phyloP scores from a whole-genome alignment of 2,329 filamentous ascomycete species.

The Mollisia scopiformis region DNA sequence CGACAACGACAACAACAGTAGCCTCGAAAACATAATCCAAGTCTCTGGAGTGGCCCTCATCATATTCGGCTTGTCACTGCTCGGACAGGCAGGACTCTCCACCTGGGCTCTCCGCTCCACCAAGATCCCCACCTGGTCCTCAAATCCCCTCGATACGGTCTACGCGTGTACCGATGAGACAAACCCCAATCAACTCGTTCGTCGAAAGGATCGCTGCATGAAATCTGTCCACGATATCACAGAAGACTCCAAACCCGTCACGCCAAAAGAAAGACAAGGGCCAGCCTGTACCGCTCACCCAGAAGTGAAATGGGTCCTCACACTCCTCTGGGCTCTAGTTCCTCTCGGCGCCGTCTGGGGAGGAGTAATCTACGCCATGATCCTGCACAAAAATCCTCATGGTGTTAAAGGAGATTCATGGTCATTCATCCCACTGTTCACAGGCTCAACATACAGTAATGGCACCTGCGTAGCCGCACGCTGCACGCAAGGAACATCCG shows the following conservation, averaged over 20 bases:
- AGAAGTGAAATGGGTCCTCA: slow-evolving; percentile 28
- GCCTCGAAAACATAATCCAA: slow-evolving; percentile 20
- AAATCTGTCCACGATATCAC: slow-evolving; percentile 32
- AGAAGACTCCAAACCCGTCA: slow-evolving; percentile 17
- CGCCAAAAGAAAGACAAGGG: slow-evolving; percentile 27
- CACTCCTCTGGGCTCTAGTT: slow-evolving; percentile 26
- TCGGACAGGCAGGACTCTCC: slow-evolving; percentile 33
- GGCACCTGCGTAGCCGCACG: slow-evolving; percentile 11
- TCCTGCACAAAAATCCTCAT: slow-evolving; percentile 19
- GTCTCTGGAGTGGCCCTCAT: slow-evolving; percentile 31
- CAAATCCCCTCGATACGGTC: slow-evolving; percentile 37
- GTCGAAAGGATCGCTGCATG: slow-evolving; percentile 26
- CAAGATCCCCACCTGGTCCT: slow-evolving; percentile 35
- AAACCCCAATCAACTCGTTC: slow-evolving; percentile 18
- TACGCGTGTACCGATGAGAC: slow-evolving; percentile 25
- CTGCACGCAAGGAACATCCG: slow-evolving; percentile 34
- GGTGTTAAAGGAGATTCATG: slow-evolving; percentile 33
- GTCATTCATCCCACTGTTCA: slow-evolving; percentile 32
- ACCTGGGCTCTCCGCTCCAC: slow-evolving; percentile 33
- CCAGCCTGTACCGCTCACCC: slow-evolving; percentile 29
- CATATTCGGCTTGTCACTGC: slow-evolving; percentile 32
- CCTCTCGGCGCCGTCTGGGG: slow-evolving; percentile 21
- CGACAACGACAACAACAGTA: background rate
- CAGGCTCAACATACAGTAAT: slow-evolving; percentile 12
- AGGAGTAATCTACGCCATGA: slow-evolving; percentile 25